Conservation (phyloP, 148 eudicot genomes). For the Chenopodium berlandieri region DNA sequence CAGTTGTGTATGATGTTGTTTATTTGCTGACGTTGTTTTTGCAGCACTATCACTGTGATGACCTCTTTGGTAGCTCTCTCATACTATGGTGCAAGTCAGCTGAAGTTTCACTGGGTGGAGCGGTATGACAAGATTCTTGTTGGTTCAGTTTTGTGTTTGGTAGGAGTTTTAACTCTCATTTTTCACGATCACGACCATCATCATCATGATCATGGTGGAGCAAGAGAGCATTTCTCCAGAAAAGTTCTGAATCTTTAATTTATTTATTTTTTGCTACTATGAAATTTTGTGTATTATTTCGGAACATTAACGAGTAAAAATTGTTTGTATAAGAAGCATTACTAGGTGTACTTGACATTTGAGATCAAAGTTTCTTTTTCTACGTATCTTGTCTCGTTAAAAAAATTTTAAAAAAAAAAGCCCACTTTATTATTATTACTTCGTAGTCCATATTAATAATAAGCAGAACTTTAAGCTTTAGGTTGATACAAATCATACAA, state of each 20-base stretch:
- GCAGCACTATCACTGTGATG: slow-evolving; percentile 94
- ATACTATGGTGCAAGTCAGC: slow-evolving; percentile 95
- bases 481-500: too few relatives aligned
- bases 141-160: slow-evolving; percentile 88
- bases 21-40: slow-evolving; percentile 18
- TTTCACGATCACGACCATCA: slow-evolving; percentile 76
- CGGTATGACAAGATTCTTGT: slow-evolving; percentile 96
- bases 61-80: slow-evolving; percentile 94
- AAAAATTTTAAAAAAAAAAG: too few relatives aligned
- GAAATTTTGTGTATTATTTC: slow-evolving; percentile 22
- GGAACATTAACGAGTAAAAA: not conserved
- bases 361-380: not conserved
- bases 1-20: not conserved
- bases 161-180: slow-evolving; percentile 78
- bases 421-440: too few relatives aligned
- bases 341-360: slow-evolving; percentile 11
- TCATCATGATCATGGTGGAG: slow-evolving; percentile 31
- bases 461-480: too few relatives aligned
- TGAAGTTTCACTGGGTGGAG: slow-evolving; percentile 97
- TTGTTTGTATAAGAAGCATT: slow-evolving; percentile 11
- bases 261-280: not conserved
- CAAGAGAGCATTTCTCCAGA: slow-evolving; percentile 46
- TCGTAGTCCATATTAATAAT: too few relatives aligned
- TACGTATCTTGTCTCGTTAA: not conserved
- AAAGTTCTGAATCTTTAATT: slow-evolving; percentile 50